Evolutionary conservation across 176 grass and related monocot genomes (phyloP), one percentile per base, ranked within the genome.

Genomic region (Aegilops tauschii): DNA sequence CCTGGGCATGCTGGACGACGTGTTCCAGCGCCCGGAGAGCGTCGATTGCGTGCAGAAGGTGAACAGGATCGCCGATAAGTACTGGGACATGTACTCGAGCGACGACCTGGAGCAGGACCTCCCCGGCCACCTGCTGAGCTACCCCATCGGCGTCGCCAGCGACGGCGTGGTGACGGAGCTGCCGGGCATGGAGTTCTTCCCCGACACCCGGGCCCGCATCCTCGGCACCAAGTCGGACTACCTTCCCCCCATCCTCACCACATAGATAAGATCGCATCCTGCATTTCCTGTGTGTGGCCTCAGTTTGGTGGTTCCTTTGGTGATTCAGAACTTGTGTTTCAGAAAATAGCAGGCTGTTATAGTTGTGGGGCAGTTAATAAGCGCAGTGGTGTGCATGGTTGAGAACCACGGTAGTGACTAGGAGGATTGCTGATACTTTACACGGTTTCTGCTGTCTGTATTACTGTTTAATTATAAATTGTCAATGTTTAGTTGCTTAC

Each of bases 181-280:
- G 18, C 91, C 88, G 0, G 86, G 77, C 8, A 87, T 85, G 81
- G 86, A 95, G 78, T 89, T 87, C 89, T 95, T 95, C 73, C 94
- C 91, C 0, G 94, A 93, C 87, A 95, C 94, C 25, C 82, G 87
- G 7, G 94, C 91, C 31, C 83, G 86, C 9, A 5, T 95, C 16
- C 91, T 95, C 0, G 93, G 93, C 12, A 17, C 28, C 40, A 95
- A 95, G 78, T 95, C 93, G 0, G 91, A 93, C 14, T 95, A 95
- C 77, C 77, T 95, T 34, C 93, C 89, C 2, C 88, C 91, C 18
- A 91, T 95, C 78, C 94, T 95, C 87, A 95, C 94, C 71, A 93
- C 93, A 77, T 92, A 92, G 82, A 47, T 47, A 44, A 44, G 42
- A 81, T 28, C 9, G 9, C 73, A 14, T 76, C 73, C 4, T 54